Evolutionary conservation across 1,284 basidiomycete species (phyloP).

Genomic region (Sphaerobolus stellatus): DNA sequence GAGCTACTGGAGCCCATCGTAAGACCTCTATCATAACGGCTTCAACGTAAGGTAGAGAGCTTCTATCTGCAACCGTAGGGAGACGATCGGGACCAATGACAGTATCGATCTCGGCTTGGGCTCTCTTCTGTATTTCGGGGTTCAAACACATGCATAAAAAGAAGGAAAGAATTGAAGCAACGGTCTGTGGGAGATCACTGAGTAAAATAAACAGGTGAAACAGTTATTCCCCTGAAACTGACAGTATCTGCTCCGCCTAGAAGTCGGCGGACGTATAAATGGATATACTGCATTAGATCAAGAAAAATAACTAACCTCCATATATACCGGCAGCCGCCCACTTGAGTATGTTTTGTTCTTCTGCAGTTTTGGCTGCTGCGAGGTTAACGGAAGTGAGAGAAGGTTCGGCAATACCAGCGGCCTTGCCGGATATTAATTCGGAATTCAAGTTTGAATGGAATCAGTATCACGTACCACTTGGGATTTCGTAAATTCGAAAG

Average conservation of each 20-base stretch:
- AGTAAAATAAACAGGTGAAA: background rate
- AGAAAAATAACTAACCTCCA: background rate
- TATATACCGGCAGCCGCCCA: background rate
- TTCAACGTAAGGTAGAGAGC: slow-evolving; percentile 17
- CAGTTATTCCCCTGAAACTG: background rate
- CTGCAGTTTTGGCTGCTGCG: background rate
- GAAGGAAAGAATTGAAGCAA: slow-evolving; percentile 7
- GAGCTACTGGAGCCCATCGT: slow-evolving; percentile 17
- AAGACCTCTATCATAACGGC: slow-evolving; percentile 19
- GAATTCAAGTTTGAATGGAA: background rate
- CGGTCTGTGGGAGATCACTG: slow-evolving; percentile 1
- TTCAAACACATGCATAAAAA: slow-evolving; percentile 12
- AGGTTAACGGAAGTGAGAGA: background rate
- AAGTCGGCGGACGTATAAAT: background rate
- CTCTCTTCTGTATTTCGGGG: slow-evolving; percentile 14
- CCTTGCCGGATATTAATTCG: background rate
- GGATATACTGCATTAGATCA: background rate
- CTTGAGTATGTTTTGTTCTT: background rate
- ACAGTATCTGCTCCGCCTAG: background rate
- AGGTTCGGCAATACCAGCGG: background rate
- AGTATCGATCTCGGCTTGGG: slow-evolving; percentile 18
- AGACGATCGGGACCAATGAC: slow-evolving; percentile 17
- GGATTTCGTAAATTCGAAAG: background rate
- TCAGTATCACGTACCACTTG: background rate
- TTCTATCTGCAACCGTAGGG: slow-evolving; percentile 16